A percentile compares a stretch with the other conserved stretches of the same genome.
These are phyloP conservation scores for Fraxinus platypoda DNA, from an alignment of 305 asterid genomes.

Conservation along the genomic window DNA sequence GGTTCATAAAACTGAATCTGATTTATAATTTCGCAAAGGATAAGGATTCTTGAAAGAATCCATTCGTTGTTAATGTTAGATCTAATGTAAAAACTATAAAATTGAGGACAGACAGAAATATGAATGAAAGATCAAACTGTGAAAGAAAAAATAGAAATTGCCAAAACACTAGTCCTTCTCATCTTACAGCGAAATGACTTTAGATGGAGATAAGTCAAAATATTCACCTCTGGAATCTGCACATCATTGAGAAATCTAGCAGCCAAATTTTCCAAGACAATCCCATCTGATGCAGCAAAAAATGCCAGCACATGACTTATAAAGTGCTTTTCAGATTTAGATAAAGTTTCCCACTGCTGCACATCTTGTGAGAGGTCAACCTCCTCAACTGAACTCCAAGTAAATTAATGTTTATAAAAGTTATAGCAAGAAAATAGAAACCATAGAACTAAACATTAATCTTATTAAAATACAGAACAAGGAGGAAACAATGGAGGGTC, in stretches of 20 bases:
- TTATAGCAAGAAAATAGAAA: slow-evolving; percentile 15
- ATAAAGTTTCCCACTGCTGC: slow-evolving; percentile 63
- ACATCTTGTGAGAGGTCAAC: slow-evolving; percentile 75
- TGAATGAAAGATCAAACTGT: neutral
- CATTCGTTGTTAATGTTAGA: neutral
- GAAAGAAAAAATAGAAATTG: neutral
- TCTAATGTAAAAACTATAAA: neutral
- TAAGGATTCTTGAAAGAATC: neutral
- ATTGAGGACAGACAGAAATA: neutral
- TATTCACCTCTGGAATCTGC: slow-evolving; percentile 70
- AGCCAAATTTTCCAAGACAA: slow-evolving; percentile 72
- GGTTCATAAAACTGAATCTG: neutral
- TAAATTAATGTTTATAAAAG: slow-evolving; percentile 20
- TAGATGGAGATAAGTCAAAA: neutral
- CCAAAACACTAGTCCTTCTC: neutral
- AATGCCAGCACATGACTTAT: slow-evolving; percentile 67
- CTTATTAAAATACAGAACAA: neutral
- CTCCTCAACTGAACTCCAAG: slow-evolving; percentile 64
- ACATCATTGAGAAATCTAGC: slow-evolving; percentile 66
- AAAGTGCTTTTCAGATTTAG: slow-evolving; percentile 60
- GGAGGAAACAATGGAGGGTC: neutral
- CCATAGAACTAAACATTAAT: slow-evolving; percentile 1
- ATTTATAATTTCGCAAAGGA: neutral
- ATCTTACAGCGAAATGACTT: neutral
- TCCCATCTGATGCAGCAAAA: slow-evolving; percentile 78